Conservation (phyloP, 2,329 filamentous ascomycete genomes). For the Sphaerostilbella broomeana region DNA sequence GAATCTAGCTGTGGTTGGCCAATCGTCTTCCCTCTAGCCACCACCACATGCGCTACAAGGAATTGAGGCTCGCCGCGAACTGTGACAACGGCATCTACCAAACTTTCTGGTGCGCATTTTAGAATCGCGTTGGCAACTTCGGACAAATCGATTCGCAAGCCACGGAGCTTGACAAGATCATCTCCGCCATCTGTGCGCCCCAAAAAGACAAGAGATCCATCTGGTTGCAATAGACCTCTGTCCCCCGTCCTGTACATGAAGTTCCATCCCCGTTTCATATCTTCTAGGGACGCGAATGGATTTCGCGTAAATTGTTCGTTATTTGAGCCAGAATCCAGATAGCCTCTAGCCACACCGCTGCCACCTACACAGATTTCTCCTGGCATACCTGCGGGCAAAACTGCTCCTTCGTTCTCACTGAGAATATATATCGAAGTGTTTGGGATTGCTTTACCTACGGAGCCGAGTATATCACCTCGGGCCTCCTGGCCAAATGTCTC, state of each 20-base stretch:
- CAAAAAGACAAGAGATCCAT: constrained; percentile 28
- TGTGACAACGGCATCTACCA: constrained; percentile 18
- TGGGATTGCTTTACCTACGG: constrained; percentile 9
- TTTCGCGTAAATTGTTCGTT: constrained; percentile 11
- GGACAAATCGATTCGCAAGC: constrained; percentile 37
- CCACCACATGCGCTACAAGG: constrained; percentile 22
- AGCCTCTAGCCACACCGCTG: constrained; percentile 33
- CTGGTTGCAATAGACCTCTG: constrained; percentile 16
- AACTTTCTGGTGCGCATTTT: constrained; percentile 6
- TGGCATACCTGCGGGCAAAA: constrained; percentile 14
- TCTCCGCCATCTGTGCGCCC: constrained; percentile 34
- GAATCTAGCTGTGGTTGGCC: constrained; percentile 11
- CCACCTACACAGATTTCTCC: constrained; percentile 23
- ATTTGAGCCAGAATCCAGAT: constrained; percentile 24
- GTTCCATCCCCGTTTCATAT: constrained; percentile 15
- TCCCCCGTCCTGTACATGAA: constrained; percentile 31
- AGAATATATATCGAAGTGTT: constrained; percentile 35
- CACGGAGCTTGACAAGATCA: constrained; percentile 37
- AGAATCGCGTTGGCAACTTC: constrained; percentile 28
- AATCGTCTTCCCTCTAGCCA: constrained; percentile 19
- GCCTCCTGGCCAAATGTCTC: neutral
- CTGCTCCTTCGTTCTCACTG: constrained; percentile 21
- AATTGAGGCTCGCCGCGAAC: constrained; percentile 14
- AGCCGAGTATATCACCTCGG: constrained; percentile 17
- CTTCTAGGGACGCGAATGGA: constrained; percentile 2